Evolutionary conservation across 163 green algal genomes (phyloP).

Genomic region (Scenedesmus sp.): DNA sequence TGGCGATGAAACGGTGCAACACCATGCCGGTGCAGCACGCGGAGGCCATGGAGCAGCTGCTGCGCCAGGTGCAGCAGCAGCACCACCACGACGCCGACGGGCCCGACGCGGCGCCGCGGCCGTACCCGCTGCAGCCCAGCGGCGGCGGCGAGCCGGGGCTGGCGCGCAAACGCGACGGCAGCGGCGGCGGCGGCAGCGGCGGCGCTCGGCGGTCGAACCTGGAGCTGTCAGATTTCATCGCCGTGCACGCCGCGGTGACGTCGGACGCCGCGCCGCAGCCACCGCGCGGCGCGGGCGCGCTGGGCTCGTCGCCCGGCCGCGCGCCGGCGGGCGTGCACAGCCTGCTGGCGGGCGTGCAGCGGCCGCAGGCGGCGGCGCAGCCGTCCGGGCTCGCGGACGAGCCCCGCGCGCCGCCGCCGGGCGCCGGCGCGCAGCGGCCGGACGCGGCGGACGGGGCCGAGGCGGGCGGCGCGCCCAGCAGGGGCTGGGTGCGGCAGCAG

Average conservation of each 20-base stretch:
- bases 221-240: slow-evolving; percentile 19
- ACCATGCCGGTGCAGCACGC: slow-evolving; percentile 43
- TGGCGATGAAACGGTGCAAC: slow-evolving; percentile 27
- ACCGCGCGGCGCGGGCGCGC: too few species aligned
- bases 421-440: too few species aligned
- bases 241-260: slow-evolving; percentile 3
- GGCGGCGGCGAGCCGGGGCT: too few species aligned
- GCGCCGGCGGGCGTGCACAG: too few species aligned
- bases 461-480: background rate
- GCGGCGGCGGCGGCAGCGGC: background rate
- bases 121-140: background rate
- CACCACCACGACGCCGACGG: background rate
- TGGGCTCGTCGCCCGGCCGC: too few species aligned
- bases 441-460: too few species aligned
- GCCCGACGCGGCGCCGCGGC: background rate
- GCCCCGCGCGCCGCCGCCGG: too few species aligned
- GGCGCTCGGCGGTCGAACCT: background rate
- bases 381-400: too few species aligned
- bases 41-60: slow-evolving; percentile 36
- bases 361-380: too few species aligned
- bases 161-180: background rate
- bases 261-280: background rate
- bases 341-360: too few species aligned
- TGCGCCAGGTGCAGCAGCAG: background rate
- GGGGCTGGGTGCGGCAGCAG: slow-evolving; percentile 13